Percentiles rank a stretch among this genome's conserved stretches.
Conservation (phyloP, 495 filamentous ascomycete species). For the Annulohypoxylon nitens region DNA sequence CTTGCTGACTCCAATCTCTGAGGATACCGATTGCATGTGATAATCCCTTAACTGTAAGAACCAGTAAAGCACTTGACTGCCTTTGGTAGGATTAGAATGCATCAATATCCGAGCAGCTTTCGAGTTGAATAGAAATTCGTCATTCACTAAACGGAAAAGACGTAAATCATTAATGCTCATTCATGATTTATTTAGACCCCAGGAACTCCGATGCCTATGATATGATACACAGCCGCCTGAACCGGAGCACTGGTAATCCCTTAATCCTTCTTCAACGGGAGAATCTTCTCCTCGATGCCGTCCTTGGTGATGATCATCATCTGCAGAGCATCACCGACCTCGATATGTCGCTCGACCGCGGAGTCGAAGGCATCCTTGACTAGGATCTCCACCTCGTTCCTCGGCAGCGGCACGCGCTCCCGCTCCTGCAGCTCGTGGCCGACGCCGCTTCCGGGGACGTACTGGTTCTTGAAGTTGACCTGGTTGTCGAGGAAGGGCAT, state of each 20-base stretch:
- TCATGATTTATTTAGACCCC: constrained; percentile 41
- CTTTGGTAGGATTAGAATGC: neutral
- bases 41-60: neutral
- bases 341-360: constrained; percentile 97
- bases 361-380: constrained; percentile 98
- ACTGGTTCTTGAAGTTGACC: constrained; percentile 99
- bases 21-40: neutral
- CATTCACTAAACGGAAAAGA: neutral
- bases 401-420: constrained; percentile 73
- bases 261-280: constrained; percentile 92
- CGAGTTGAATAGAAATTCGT: neutral
- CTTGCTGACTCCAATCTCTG: neutral
- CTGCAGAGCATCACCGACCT: constrained; percentile 96
- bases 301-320: constrained; percentile 90
- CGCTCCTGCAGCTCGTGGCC: constrained; percentile 83
- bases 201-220: constrained; percentile 41
- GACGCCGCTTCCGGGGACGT: constrained; percentile 86
- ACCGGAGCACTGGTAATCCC: constrained; percentile 21
- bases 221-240: constrained; percentile 43
- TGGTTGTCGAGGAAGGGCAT: constrained; percentile 99
- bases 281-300: constrained; percentile 87
- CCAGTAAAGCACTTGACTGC: neutral
- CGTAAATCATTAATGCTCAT: constrained; percentile 9
- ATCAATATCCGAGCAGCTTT: neutral
- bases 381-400: constrained; percentile 80